Conservation (phyloP, 352 stramenopile species). For the Hyaloperonospora arabidopsidis region DNA sequence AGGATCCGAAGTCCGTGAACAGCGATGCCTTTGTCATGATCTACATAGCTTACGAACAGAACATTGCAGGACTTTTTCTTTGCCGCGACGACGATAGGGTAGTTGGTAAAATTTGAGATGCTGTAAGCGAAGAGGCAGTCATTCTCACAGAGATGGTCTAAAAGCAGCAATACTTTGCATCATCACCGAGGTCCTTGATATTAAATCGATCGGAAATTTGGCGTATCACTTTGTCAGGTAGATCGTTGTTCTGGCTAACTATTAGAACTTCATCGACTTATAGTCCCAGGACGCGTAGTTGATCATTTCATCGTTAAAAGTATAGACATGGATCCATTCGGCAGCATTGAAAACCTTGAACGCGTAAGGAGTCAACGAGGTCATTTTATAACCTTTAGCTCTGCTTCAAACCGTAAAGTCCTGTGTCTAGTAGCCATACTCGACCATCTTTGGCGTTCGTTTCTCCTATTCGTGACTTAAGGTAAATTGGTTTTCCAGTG, state of each 20-base stretch:
- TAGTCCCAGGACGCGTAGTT: neutral
- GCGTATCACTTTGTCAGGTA: neutral
- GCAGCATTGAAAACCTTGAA: neutral
- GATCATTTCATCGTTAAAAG: neutral
- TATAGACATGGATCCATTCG: neutral
- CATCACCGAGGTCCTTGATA: slow-evolving; percentile 10
- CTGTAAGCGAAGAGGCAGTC: too few relatives aligned
- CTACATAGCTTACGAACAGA: too few relatives aligned
- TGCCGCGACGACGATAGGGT: too few relatives aligned
- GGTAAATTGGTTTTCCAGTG: slow-evolving; percentile 10
- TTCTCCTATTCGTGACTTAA: slow-evolving; percentile 4
- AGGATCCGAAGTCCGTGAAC: too few relatives aligned
- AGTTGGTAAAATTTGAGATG: too few relatives aligned
- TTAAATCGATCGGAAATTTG: slow-evolving; percentile 4
- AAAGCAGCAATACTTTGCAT: too few relatives aligned
- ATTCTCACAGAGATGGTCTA: too few relatives aligned
- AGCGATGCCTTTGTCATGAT: too few relatives aligned
- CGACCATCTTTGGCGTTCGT: neutral
- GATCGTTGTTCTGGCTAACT: neutral
- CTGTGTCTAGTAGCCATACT: neutral
- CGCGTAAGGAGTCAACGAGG: neutral
- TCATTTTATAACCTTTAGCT: neutral
- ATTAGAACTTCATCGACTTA: neutral
- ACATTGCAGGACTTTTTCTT: too few relatives aligned
- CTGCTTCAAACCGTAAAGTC: neutral